These are phyloP conservation scores for Sclerotiophoma versabilis DNA, from an alignment of 2,329 filamentous ascomycete genomes.

Conservation along the genomic window DNA sequence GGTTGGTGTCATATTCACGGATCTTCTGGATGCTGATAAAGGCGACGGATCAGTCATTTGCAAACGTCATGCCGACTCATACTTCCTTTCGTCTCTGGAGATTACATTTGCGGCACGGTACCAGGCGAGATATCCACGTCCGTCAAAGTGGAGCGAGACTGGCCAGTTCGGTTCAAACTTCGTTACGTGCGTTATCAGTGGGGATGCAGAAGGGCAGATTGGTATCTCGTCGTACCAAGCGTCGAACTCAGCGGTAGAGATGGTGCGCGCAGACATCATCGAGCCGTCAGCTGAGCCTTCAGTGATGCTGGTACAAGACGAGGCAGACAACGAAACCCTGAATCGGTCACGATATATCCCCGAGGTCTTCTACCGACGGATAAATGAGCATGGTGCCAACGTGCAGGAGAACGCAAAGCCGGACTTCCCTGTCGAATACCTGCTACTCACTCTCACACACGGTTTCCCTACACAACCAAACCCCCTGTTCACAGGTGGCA, in stretches of 20 bases:
- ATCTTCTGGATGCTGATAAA: slow-evolving; percentile 80
- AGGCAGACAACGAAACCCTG: slow-evolving; percentile 81
- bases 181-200: slow-evolving; percentile 94
- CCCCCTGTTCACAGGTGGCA: slow-evolving; percentile 74
- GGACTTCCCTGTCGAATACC: slow-evolving; percentile 93
- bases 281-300: slow-evolving; percentile 93
- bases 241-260: slow-evolving; percentile 94
- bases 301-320: slow-evolving; percentile 92
- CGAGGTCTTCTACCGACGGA: slow-evolving; percentile 93
- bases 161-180: slow-evolving; percentile 95
- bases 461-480: slow-evolving; percentile 86
- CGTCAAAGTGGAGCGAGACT: slow-evolving; percentile 96
- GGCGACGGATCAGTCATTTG: slow-evolving; percentile 88
- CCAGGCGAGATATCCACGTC: slow-evolving; percentile 86
- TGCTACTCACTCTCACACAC: slow-evolving; percentile 94
- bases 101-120: slow-evolving; percentile 86
- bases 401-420: slow-evolving; percentile 98
- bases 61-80: slow-evolving; percentile 94
- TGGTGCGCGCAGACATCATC: slow-evolving; percentile 93
- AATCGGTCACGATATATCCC: slow-evolving; percentile 85
- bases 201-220: slow-evolving; percentile 88
- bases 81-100: slow-evolving; percentile 91
- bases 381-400: slow-evolving; percentile 96
- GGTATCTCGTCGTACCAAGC: slow-evolving; percentile 91
- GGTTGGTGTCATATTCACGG: slow-evolving; percentile 93